Evolutionary conservation across 129 eudicot species (phyloP), one percentile per base, ranked within the genome.

Genomic region (Escallonia rubra): DNA sequence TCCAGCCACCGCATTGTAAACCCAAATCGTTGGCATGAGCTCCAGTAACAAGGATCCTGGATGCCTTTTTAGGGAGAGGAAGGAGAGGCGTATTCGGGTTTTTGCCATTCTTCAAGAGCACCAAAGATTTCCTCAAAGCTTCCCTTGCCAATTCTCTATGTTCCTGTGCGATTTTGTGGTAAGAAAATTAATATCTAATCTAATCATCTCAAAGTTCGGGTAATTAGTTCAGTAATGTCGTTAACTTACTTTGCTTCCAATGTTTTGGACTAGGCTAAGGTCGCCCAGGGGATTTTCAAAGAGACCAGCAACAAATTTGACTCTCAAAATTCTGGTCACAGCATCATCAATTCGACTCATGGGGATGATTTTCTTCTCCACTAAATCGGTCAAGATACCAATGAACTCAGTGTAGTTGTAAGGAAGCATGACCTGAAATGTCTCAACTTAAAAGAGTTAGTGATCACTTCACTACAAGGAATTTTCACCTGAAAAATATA

Each of bases 351-450:
- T 75, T 9, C 85, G 48, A 59, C 64, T 62, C 67, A 75, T 66
- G 14, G 85, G 74, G 14, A 75, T 63, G 4, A 70, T 39, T 40
- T 75, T 75, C 5, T 67, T 67, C 41, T 75, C 61, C 11, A 80
- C 85, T 13, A 68, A 61, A 6, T 53, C 14, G 5, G 71, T 55
- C 48, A 75, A 3, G 52, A 12, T 67, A 15, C 16, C 66, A 44
- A 57, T 75, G 39, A 80, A 80, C 10, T 75, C 81, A 9, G 74
- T 66, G 63, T 65, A 13, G 44, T 80, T 67, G 13, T 65, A 61
- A n/a, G 85, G 85, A 10, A 75, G 57, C 85, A 80, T 75, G 14
- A 80, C 74, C 85, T 80, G 71, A 10, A 60, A 43, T 46, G 6
- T 6, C 50, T 46, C 50, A 46, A 46, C 50, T 46, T 6, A 46